Evolutionary conservation across 345 rosid species (phyloP).

Genomic region (Adansonia digitata): DNA sequence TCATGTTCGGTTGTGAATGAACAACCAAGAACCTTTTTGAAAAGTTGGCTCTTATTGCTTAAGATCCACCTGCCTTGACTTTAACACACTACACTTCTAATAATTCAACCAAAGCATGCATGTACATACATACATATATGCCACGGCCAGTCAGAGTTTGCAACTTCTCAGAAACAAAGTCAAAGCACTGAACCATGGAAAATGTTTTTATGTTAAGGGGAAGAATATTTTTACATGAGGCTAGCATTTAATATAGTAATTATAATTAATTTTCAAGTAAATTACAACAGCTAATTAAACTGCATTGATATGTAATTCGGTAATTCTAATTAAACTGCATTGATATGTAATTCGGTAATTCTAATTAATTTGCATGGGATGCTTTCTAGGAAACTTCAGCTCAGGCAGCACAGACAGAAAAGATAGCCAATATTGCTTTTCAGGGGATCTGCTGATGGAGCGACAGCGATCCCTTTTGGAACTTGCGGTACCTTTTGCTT

Average conservation of each 20-base stretch:
- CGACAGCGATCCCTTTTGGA: conserved; percentile 6
- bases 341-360: background rate
- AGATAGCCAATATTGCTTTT: background rate
- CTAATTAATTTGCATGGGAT: background rate
- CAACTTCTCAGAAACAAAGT: background rate
- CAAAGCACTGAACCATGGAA: background rate
- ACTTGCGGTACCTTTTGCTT: conserved; percentile 13
- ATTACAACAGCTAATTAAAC: background rate
- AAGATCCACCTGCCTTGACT: background rate
- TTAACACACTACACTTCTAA: background rate
- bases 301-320: background rate
- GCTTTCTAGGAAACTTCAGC: background rate
- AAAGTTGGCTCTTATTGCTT: background rate
- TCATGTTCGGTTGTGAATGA: background rate
- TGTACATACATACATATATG: background rate
- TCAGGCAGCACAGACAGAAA: background rate
- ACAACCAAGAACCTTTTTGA: background rate
- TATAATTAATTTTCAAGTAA: no score
- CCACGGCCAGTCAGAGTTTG: background rate
- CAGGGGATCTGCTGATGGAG: background rate
- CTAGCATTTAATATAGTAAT: no score
- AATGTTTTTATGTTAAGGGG: background rate
- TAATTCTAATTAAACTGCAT: background rate
- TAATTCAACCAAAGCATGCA: background rate
- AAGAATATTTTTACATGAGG: background rate